A percentile compares a stretch with the other conserved stretches of the same genome.
Evolutionary conservation across 192 early-diverging fungal species (phyloP).

Genomic region (Gorgonomyces haynaldii): DNA sequence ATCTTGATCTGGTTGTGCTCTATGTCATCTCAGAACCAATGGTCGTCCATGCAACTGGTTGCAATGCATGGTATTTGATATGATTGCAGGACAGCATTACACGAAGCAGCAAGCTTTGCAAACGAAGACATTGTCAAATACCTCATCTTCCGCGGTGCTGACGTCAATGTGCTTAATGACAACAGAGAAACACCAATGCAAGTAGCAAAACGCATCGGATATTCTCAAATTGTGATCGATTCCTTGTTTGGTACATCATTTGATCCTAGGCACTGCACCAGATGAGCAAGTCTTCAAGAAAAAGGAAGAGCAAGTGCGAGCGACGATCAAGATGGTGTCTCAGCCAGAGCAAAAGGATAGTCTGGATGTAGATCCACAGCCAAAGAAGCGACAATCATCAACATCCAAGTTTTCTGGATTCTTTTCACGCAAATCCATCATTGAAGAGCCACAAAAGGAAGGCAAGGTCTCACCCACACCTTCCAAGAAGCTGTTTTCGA

Average conservation of each 20-base stretch:
- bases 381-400: neutral
- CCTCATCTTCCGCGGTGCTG: slow-evolving; percentile 15
- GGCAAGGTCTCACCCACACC: no score
- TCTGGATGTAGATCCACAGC: neutral
- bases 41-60: slow-evolving; percentile 19
- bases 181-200: slow-evolving; percentile 1
- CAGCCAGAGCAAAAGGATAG: neutral
- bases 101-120: slow-evolving; percentile 21
- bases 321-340: neutral
- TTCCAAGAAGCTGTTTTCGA: no score
- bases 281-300: neutral
- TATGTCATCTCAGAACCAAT: no score
- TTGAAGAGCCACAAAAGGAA: no score
- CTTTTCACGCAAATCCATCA: no score
- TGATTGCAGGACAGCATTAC: slow-evolving; percentile 24
- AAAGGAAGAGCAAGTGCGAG: neutral
- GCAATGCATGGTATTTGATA: slow-evolving; percentile 25
- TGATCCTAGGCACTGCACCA: no score
- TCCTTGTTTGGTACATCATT: slow-evolving; percentile 1
- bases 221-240: neutral
- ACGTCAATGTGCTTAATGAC: neutral
- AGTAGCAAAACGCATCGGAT: neutral
- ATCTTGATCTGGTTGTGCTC: slow-evolving; percentile 21
- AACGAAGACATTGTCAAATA: slow-evolving; percentile 13
- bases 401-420: no score